Evolutionary conservation across 208 protist species (phyloP).

Genomic region (Trypanosoma brucei): DNA sequence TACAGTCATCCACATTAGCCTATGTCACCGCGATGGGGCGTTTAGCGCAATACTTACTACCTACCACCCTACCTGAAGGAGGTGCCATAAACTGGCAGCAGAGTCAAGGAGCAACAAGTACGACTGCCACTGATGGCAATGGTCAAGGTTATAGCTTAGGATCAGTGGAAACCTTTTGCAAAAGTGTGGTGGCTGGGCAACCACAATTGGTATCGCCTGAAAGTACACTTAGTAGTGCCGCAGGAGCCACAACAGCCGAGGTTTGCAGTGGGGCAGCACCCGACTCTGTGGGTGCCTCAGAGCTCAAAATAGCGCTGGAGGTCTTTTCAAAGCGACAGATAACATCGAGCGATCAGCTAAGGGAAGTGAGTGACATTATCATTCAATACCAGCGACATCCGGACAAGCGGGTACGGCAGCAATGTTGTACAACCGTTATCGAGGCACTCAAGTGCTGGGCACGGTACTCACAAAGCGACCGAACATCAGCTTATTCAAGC

Average conservation of each 20-base stretch:
- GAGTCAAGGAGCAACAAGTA: no score
- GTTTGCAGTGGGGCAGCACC: not conserved
- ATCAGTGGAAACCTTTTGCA: not conserved
- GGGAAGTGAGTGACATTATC: slow-evolving; percentile 64
- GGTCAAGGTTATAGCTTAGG: no score
- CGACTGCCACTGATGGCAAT: not conserved
- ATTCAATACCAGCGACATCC: slow-evolving; percentile 72
- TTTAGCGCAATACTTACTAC: slow-evolving; percentile 26
- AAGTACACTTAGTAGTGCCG: not conserved
- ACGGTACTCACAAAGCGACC: slow-evolving; percentile 69
- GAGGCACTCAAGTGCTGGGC: slow-evolving; percentile 62
- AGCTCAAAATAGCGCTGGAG: slow-evolving; percentile 74
- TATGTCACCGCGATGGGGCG: slow-evolving; percentile 16
- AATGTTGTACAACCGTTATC: slow-evolving; percentile 73
- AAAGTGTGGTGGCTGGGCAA: not conserved
- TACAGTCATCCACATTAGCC: slow-evolving; percentile 22
- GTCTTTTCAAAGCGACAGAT: slow-evolving; percentile 66
- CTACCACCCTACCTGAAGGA: slow-evolving; percentile 1
- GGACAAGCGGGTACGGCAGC: slow-evolving; percentile 62
- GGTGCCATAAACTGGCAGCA: not conserved
- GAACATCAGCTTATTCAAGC: slow-evolving; percentile 78
- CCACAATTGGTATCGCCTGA: not conserved
- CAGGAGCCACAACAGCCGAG: not conserved
- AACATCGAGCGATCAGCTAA: slow-evolving; percentile 72
- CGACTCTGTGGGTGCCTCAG: slow-evolving; percentile 20